Conservation (phyloP, 768 basidiomycete species). For the Cystofilobasidium macerans region DNA sequence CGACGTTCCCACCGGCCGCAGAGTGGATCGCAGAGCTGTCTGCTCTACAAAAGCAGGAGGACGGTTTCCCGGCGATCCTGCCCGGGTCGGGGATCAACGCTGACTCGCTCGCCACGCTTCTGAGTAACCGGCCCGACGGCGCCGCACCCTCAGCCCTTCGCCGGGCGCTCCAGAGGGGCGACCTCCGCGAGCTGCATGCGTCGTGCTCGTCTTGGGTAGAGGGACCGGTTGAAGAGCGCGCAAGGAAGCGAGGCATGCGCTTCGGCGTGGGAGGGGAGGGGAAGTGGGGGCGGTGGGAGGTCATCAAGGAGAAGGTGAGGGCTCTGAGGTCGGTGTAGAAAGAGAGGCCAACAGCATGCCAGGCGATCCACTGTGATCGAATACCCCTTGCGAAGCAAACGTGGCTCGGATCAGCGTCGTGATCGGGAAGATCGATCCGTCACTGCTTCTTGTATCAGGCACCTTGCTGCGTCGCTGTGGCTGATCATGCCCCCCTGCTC, state of each 20-base stretch:
- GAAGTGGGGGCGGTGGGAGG: constrained; percentile 61
- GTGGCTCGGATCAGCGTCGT: too few relatives aligned
- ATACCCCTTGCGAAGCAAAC: too few relatives aligned
- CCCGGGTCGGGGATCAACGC: constrained; percentile 67
- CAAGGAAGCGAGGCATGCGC: constrained; percentile 49
- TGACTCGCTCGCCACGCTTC: constrained; percentile 41
- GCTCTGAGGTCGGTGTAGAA: constrained; percentile 21
- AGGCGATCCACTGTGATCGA: too few relatives aligned
- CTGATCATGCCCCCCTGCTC: too few relatives aligned
- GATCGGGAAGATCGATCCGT: too few relatives aligned
- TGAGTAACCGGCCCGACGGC: neutral
- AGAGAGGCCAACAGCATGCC: too few relatives aligned
- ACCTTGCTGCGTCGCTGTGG: too few relatives aligned
- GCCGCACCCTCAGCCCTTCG: constrained; percentile 40
- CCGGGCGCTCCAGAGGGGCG: constrained; percentile 47
- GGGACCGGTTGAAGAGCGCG: constrained; percentile 45
- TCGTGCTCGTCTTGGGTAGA: constrained; percentile 59
- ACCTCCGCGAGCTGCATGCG: constrained; percentile 59
- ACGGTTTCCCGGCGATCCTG: constrained; percentile 42
- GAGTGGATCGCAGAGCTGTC: too few relatives aligned
- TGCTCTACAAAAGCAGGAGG: neutral
- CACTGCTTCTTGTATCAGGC: too few relatives aligned
- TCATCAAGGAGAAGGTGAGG: constrained; percentile 47
- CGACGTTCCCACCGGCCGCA: too few relatives aligned
- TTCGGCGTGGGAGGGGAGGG: constrained; percentile 47